Conservation (phyloP, 164 flowering plant species). For the Cinnamomum chago region DNA sequence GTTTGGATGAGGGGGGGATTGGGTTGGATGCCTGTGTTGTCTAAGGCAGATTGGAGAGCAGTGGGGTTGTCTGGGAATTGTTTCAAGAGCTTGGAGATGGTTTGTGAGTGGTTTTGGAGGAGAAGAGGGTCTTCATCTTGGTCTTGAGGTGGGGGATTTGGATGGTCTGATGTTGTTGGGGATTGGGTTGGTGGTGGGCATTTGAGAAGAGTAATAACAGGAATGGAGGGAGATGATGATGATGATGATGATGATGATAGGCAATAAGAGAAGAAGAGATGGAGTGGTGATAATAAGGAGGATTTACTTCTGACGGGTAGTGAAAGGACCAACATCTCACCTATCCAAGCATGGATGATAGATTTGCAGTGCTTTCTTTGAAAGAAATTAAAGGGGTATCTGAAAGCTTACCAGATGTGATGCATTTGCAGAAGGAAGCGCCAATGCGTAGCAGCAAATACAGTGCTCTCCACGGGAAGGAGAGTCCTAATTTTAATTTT, state of each 20-base stretch:
- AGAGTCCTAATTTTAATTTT: no score
- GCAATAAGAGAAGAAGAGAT: background rate
- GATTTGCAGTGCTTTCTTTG: no score
- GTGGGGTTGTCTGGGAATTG: conserved; percentile 1
- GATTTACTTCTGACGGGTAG: background rate
- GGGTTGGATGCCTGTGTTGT: conserved; percentile 39
- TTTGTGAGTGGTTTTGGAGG: background rate
- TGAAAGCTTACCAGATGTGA: no score
- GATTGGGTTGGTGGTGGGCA: background rate
- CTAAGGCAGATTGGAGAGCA: conserved; percentile 29
- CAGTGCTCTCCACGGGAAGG: no score
- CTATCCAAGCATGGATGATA: background rate
- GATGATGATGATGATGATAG: background rate
- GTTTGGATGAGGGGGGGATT: conserved; percentile 24
- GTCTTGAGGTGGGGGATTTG: background rate
- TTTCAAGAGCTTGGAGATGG: conserved; percentile 1
- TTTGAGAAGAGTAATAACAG: conserved; percentile 10
- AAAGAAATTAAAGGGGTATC: no score
- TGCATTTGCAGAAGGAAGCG: no score
- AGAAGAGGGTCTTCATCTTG: background rate
- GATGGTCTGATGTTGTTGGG: background rate
- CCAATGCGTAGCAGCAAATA: no score
- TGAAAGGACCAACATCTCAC: background rate
- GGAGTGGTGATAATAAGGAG: background rate
- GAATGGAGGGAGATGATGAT: background rate